Evolutionary conservation across 768 basidiomycete species (phyloP).

Genomic region (Hydnomerulius pinastri): DNA sequence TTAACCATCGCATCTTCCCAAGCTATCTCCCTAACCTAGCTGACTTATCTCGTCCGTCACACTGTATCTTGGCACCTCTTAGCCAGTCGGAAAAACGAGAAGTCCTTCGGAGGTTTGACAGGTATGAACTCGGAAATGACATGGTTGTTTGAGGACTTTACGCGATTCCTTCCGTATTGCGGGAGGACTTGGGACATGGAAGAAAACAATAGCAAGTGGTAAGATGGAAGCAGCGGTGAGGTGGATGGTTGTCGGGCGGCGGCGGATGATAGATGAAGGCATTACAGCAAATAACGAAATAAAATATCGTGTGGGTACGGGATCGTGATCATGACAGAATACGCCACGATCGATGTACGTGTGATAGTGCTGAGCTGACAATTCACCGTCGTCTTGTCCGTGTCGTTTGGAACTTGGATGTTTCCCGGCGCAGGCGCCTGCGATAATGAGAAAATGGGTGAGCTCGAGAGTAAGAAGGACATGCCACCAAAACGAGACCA

Average conservation of each 20-base stretch:
- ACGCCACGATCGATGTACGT: constrained; percentile 1
- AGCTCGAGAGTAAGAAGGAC: neutral
- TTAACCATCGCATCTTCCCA: constrained; percentile 22
- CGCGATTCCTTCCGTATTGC: constrained; percentile 6
- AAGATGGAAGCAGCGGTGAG: constrained; percentile 12
- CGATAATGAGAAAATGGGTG: constrained; percentile 6
- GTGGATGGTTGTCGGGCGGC: neutral
- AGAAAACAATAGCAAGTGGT: neutral
- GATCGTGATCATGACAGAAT: neutral
- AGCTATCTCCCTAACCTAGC: too few relatives aligned
- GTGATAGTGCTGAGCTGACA: constrained; percentile 3
- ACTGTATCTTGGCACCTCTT: constrained; percentile 7
- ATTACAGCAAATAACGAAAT: constrained; percentile 26
- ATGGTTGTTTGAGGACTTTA: constrained; percentile 8
- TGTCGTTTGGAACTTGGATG: constrained; percentile 63
- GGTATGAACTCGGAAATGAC: constrained; percentile 16
- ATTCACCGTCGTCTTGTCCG: constrained; percentile 40
- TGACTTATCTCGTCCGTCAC: too few relatives aligned
- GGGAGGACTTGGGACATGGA: neutral
- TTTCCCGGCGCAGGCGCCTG: constrained; percentile 65
- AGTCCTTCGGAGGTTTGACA: too few relatives aligned
- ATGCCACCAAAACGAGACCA: neutral
- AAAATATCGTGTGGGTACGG: constrained; percentile 14
- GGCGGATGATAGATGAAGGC: constrained; percentile 2
- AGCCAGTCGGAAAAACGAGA: constrained; percentile 5